Conservation (phyloP, 345 rosid genomes). For the Carallia brachiata region DNA sequence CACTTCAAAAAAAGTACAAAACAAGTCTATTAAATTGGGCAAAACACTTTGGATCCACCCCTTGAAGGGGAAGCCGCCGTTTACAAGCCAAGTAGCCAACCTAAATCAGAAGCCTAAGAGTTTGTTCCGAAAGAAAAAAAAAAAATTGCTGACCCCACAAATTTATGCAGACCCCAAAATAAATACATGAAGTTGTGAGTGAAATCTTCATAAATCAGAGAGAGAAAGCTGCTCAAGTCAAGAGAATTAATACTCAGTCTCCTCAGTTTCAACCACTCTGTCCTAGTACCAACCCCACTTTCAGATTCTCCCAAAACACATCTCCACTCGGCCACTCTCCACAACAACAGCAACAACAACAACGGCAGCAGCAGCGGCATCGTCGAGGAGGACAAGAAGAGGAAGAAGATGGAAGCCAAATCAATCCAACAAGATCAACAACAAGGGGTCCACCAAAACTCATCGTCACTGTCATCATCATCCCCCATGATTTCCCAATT, state of each 20-base stretch:
- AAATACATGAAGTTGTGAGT: not conserved
- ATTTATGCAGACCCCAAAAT: not conserved
- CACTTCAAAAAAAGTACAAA: no score
- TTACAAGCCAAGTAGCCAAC: no score
- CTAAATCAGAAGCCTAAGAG: no score
- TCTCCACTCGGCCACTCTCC: not conserved
- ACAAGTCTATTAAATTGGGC: no score
- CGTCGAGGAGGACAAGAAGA: no score
- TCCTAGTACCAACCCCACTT: constrained; percentile 6
- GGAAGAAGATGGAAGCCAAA: no score
- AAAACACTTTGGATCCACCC: no score
- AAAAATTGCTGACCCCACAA: no score
- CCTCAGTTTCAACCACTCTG: not conserved
- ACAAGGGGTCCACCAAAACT: not conserved
- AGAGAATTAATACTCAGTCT: not conserved
- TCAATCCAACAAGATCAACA: not conserved
- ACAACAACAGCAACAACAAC: no score
- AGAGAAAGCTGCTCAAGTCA: not conserved
- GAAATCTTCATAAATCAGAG: not conserved
- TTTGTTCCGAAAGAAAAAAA: no score
- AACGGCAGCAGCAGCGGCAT: not conserved
- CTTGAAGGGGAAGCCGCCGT: no score
- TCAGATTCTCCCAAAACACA: constrained; percentile 8
- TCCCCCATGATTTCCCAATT: not conserved
- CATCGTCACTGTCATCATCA: not conserved